These are phyloP conservation scores for Peniophora sp. DNA, from an alignment of 1,284 basidiomycete genomes.

Conservation along the genomic window DNA sequence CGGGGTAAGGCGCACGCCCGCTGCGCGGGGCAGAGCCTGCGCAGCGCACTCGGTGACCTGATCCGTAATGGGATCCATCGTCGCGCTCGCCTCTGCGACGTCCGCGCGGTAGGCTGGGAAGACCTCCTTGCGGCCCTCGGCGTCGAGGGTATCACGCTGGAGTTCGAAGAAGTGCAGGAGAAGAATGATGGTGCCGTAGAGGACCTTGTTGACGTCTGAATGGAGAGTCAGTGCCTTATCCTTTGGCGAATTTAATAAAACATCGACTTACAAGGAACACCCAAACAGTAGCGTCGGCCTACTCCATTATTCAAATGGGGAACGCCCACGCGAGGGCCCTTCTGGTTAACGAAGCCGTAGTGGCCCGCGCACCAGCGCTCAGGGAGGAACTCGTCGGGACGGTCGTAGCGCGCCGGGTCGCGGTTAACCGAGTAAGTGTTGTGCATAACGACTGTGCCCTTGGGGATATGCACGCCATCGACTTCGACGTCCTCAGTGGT, in stretches of 20 bases:
- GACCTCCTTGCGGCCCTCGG: background rate
- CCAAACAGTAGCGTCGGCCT: background rate
- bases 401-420: background rate
- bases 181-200: background rate
- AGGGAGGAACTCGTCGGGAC: background rate
- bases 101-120: background rate
- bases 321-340: background rate
- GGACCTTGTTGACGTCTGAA: background rate
- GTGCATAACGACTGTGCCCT: background rate
- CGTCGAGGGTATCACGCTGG: background rate
- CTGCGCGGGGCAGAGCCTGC: background rate
- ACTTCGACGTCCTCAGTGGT: background rate
- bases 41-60: background rate
- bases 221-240: background rate
- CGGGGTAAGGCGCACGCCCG: background rate
- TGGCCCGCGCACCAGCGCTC: background rate
- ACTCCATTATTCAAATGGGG: background rate
- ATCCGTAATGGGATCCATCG: background rate
- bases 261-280: background rate
- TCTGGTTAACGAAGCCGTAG: background rate
- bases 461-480: background rate
- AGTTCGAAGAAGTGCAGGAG: background rate
- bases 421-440: background rate
- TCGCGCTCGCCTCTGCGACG: background rate
- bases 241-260: background rate